A percentile compares a stretch with the other conserved stretches of the same genome.
Conservation (phyloP, 73 alveolate genomes). For the Symbiodinium natans region DNA sequence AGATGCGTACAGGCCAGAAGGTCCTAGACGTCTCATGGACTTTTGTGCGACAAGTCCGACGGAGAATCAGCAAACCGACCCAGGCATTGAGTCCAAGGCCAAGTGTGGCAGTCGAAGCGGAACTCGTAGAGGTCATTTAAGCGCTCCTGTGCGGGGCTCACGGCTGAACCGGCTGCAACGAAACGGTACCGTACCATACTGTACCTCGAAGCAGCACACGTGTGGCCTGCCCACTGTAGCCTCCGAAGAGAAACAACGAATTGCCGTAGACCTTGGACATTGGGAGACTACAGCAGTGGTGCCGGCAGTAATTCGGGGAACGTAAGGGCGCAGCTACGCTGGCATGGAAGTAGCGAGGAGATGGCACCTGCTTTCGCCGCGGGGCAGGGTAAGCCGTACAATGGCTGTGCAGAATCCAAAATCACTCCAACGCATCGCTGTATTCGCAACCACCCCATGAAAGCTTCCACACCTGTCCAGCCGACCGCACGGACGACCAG, state of each 20-base stretch:
- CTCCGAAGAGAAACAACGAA: constrained; percentile 97
- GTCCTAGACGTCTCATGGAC: too few species aligned
- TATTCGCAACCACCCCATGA: too few species aligned
- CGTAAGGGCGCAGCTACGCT: constrained; percentile 94
- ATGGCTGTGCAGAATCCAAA: background rate
- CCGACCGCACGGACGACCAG: constrained; percentile 71
- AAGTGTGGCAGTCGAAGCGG: constrained; percentile 95
- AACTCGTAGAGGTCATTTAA: constrained; percentile 95
- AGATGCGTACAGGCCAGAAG: too few species aligned
- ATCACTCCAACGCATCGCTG: background rate
- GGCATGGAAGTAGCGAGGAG: constrained; percentile 97
- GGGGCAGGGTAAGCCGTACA: constrained; percentile 51
- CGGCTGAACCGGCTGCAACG: background rate
- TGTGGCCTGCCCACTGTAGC: constrained; percentile 97
- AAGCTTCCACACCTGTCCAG: constrained; percentile 80
- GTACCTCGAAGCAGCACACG: too few species aligned
- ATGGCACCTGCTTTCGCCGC: constrained; percentile 95
- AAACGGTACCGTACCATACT: background rate
- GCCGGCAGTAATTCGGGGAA: too few species aligned
- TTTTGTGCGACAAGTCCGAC: too few species aligned
- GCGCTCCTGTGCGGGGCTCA: constrained; percentile 40
- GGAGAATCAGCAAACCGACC: too few species aligned
- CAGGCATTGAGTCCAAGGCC: constrained; percentile 92
- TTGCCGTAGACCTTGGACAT: constrained; percentile 95
- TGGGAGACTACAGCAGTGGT: too few species aligned